A percentile compares a stretch with the other conserved stretches of the same genome.
These are phyloP conservation scores for Echinochloa phyllopogon DNA, from an alignment of 176 grass and related monocot genomes.

Conservation along the genomic window DNA sequence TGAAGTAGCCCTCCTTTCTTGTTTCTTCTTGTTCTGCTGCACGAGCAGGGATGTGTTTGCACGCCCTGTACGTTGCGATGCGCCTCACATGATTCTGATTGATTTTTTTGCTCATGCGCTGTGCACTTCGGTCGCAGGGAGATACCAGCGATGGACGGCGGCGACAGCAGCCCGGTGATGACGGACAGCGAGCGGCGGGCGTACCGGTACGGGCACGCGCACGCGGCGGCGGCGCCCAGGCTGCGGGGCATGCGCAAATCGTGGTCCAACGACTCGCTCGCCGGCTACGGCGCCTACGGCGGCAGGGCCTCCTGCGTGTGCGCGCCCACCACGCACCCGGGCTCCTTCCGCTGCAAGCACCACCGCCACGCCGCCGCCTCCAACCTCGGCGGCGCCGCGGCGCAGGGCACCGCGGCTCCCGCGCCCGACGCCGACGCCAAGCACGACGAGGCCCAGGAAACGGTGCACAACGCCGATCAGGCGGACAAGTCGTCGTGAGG, in stretches of 20 bases:
- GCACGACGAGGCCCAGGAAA: neutral
- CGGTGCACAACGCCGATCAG: constrained; percentile 6
- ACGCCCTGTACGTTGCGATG: neutral
- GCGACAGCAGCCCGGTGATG: constrained; percentile 59
- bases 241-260: constrained; percentile 61
- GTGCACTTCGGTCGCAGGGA: constrained; percentile 5
- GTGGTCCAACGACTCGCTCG: constrained; percentile 83
- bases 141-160: constrained; percentile 49
- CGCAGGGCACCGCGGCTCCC: neutral
- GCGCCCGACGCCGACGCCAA: neutral
- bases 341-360: constrained; percentile 88
- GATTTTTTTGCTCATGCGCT: neutral
- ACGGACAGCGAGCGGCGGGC: constrained; percentile 65
- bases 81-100: neutral
- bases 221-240: constrained; percentile 41
- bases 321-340: constrained; percentile 78
- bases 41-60: neutral
- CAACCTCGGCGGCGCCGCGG: constrained; percentile 13
- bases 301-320: constrained; percentile 60
- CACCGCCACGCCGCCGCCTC: constrained; percentile 49
- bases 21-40: neutral
- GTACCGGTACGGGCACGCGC: constrained; percentile 51
- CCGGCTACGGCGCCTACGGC: constrained; percentile 37
- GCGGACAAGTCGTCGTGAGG: constrained; percentile 31
- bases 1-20: neutral